Percentiles rank a stretch among this genome's conserved stretches.
Evolutionary conservation across 805 yeast species (phyloP).

Genomic region (Peterozyma toletana): DNA sequence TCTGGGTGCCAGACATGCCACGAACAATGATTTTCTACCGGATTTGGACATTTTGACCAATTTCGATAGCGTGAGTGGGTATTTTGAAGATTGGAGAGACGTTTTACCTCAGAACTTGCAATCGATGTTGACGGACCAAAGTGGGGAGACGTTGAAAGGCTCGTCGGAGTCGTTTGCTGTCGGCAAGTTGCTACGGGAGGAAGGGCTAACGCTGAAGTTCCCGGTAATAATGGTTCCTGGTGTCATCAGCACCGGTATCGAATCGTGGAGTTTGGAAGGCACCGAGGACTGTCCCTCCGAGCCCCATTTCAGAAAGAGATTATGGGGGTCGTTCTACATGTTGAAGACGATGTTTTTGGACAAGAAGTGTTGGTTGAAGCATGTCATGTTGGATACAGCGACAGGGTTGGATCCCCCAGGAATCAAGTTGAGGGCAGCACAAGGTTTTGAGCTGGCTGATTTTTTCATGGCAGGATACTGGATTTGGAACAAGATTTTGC

Average conservation of each 20-base stretch:
- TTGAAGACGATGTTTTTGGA: constrained; percentile 85
- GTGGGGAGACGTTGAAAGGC: constrained; percentile 37
- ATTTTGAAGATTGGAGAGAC: constrained; percentile 68
- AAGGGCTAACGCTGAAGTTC: constrained; percentile 47
- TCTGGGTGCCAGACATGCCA: constrained; percentile 39
- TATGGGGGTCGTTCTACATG: constrained; percentile 99
- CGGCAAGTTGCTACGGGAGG: constrained; percentile 58
- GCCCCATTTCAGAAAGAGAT: constrained; percentile 78
- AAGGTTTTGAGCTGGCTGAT: constrained; percentile 95
- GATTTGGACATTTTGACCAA: constrained; percentile 44
- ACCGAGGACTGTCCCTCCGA: constrained; percentile 76
- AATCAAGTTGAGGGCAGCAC: constrained; percentile 79
- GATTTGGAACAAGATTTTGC: constrained; percentile 97
- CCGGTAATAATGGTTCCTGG: constrained; percentile 96
- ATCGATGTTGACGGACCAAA: constrained; percentile 47
- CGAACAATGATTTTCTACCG: constrained; percentile 30
- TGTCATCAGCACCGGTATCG: constrained; percentile 90
- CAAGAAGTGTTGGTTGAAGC: constrained; percentile 90
- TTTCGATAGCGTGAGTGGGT: constrained; percentile 50
- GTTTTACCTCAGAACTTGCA: constrained; percentile 61
- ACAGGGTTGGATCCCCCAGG: constrained; percentile 93
- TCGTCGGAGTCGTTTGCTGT: constrained; percentile 83
- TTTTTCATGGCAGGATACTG: constrained; percentile 96
- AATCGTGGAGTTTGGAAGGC: constrained; percentile 82
- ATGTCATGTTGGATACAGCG: constrained; percentile 78